Evolutionary conservation across 805 yeast species (phyloP), one percentile per base, ranked within the genome.

Genomic region (Zygoascus biomembranicola): DNA sequence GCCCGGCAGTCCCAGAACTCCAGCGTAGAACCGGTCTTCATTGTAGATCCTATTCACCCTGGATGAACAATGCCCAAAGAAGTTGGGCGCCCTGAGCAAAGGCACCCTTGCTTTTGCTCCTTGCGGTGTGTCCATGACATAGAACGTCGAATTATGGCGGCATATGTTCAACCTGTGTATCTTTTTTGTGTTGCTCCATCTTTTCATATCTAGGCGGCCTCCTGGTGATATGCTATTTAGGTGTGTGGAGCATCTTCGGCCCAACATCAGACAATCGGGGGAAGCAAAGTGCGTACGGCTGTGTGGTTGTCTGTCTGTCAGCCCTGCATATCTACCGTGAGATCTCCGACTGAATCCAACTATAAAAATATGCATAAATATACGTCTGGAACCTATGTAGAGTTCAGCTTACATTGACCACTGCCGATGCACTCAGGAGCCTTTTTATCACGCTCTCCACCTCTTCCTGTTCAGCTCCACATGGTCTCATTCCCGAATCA

Each of bases 11-110:
- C 73, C 69, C 41, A 88, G 62, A 50, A 87, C 79, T 28, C 79
- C 79, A 19, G 90, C 87, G 50, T 80, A 78, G 67, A 79, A 85
- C 46, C 80, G 73, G 69, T 92, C 99, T 67, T 92, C 98, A 67
- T 92, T 94, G 62, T 78, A 77, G 39, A 77, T 59, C 54, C 98
- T 74, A 65, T 82, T 88, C 55, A 87, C 85, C 50, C 99, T 74
- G 47, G 86, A 81, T 0, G 89, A 68, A 58, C 73, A 77, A 70
- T 90, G 95, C 2, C 99, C 99, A 32, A 88, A 74, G 63, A 81
- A 84, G 1, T 80, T 73, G 16, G 95, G 94, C 5, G 85, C 82
- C 59, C 79, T 82, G 26, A 77, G 63, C 55, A 84, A 65, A 49
- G 84, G 79, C 5, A 85, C 80, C 45, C 78, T 73, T 43, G 80